Evolutionary conservation across 768 basidiomycete genomes (phyloP).

Genomic region (Leccinum broughii): DNA sequence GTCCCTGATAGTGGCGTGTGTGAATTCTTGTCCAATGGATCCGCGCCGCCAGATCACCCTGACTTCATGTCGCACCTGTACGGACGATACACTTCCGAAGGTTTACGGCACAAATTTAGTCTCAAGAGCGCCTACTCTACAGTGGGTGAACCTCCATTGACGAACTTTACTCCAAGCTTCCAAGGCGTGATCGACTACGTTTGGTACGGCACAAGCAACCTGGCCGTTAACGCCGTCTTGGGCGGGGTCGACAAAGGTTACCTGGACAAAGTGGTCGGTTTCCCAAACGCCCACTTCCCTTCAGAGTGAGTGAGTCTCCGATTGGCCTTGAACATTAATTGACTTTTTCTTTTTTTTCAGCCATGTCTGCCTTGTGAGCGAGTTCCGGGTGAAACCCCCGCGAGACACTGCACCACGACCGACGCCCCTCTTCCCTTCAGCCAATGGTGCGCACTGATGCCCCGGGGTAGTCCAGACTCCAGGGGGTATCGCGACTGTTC

Average conservation of each 20-base stretch:
- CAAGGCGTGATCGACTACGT: slow-evolving; percentile 90
- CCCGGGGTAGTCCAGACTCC: neutral
- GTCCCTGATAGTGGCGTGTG: slow-evolving; percentile 84
- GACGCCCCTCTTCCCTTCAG: slow-evolving; percentile 40
- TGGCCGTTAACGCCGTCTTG: slow-evolving; percentile 80
- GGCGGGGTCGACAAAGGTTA: slow-evolving; percentile 86
- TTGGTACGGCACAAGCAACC: slow-evolving; percentile 78
- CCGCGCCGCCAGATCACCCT: slow-evolving; percentile 68
- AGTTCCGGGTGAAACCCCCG: slow-evolving; percentile 80
- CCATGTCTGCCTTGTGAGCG: slow-evolving; percentile 68
- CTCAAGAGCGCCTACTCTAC: slow-evolving; percentile 84
- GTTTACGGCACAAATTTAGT: slow-evolving; percentile 74
- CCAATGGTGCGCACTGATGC: slow-evolving; percentile 36
- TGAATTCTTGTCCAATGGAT: slow-evolving; percentile 81
- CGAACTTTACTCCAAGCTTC: slow-evolving; percentile 90
- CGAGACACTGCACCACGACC: slow-evolving; percentile 44
- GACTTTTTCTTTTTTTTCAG: slow-evolving; percentile 39
- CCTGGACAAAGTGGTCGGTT: slow-evolving; percentile 89
- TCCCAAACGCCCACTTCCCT: slow-evolving; percentile 96
- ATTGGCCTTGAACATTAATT: slow-evolving; percentile 1
- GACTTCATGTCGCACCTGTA: slow-evolving; percentile 94
- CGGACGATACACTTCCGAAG: slow-evolving; percentile 90
- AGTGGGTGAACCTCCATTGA: slow-evolving; percentile 64
- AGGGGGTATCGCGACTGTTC: slow-evolving; percentile 9
- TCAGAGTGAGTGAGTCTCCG: slow-evolving; percentile 73